Conservation (phyloP, 129 eudicot genomes). For the Flaveria trinervia region DNA sequence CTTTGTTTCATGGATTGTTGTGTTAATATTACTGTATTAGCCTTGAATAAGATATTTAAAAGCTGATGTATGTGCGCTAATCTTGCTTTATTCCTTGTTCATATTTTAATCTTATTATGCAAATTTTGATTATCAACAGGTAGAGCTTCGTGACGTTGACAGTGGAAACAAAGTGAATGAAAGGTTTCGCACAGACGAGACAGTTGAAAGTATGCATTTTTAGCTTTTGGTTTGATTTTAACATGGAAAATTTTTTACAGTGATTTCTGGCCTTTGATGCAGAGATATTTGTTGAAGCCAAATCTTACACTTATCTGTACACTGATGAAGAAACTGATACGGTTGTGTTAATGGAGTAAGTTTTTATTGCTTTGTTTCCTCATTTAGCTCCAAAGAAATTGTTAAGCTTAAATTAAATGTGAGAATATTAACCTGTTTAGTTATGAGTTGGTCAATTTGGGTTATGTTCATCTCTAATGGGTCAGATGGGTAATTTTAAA, state of each 20-base stretch:
- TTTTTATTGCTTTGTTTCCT: conserved; percentile 4
- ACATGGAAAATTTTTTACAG: neutral
- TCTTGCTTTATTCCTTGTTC: neutral
- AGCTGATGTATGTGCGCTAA: neutral
- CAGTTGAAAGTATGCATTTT: conserved; percentile 70
- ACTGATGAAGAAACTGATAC: conserved; percentile 77
- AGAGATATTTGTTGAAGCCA: conserved; percentile 79
- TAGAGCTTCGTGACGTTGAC: conserved; percentile 95
- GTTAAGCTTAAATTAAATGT: conserved; percentile 3
- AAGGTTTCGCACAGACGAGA: conserved; percentile 89
- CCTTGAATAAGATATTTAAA: neutral
- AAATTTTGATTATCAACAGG: conserved; percentile 43
- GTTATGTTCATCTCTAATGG: neutral
- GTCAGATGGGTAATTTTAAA: neutral
- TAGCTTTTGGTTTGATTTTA: neutral
- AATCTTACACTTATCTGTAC: conserved; percentile 62
- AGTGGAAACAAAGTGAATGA: conserved; percentile 90
- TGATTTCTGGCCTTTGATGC: conserved; percentile 34
- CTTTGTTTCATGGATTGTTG: neutral
- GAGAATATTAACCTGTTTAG: neutral
- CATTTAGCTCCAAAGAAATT: conserved; percentile 6
- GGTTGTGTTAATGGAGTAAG: conserved; percentile 85
- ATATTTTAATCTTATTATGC: neutral
- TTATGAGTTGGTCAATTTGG: neutral
- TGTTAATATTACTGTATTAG: neutral